A percentile compares a stretch with the other conserved stretches of the same genome.
Evolutionary conservation across 129 eudicot genomes (phyloP).

Genomic region (Helichrysum umbraculigerum): DNA sequence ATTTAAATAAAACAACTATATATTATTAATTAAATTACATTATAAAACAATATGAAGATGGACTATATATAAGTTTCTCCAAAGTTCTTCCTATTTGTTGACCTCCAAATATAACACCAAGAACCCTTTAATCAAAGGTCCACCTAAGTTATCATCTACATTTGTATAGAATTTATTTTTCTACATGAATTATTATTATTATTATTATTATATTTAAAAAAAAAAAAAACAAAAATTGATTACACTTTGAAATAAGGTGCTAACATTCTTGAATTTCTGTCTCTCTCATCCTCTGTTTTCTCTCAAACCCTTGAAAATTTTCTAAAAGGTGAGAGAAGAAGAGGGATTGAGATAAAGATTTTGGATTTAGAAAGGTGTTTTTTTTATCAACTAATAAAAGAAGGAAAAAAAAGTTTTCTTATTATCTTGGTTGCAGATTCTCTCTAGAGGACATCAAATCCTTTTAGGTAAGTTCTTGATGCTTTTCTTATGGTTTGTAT

Average conservation of each 20-base stretch:
- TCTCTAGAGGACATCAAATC: background rate
- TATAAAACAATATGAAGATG: background rate
- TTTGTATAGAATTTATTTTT: background rate
- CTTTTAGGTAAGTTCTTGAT: slow-evolving; percentile 24
- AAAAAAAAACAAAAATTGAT: background rate
- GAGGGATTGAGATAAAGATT: slow-evolving; percentile 26
- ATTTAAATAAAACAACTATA: background rate
- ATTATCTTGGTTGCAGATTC: background rate
- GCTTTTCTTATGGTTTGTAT: background rate
- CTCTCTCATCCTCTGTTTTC: slow-evolving; percentile 31
- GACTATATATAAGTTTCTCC: background rate
- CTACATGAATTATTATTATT: background rate
- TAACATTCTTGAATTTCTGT: slow-evolving; percentile 1
- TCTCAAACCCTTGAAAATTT: slow-evolving; percentile 16
- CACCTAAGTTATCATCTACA: slow-evolving; percentile 9
- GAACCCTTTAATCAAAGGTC: background rate
- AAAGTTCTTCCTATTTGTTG: background rate
- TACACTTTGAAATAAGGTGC: background rate
- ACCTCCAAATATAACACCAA: background rate
- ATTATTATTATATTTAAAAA: too few species aligned
- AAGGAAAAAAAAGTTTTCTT: background rate
- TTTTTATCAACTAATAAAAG: background rate
- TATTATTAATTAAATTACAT: background rate
- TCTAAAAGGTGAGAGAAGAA: slow-evolving; percentile 28
- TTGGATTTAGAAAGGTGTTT: background rate